Conservation (phyloP, 176 grass and related monocot genomes). For the Tillandsia leiboldiana region DNA sequence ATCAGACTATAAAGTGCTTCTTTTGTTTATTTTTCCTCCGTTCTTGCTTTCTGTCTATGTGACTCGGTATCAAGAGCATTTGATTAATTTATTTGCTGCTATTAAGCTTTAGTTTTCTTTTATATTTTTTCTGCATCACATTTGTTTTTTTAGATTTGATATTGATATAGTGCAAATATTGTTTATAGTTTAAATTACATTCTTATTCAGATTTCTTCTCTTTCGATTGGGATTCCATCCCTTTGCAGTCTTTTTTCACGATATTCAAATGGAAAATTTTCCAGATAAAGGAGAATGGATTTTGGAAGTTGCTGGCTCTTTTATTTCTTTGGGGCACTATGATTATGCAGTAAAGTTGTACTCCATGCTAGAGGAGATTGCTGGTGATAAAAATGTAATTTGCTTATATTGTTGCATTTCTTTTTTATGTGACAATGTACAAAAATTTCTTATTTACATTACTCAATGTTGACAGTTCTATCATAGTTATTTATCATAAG, state of each 20-base stretch:
- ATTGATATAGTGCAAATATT: too few relatives aligned
- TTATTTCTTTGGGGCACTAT: slow-evolving; percentile 52
- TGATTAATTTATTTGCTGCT: not conserved
- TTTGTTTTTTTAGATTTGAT: too few relatives aligned
- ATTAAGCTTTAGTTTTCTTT: not conserved
- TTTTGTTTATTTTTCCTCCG: not conserved
- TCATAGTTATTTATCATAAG: not conserved
- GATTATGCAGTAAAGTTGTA: slow-evolving; percentile 79
- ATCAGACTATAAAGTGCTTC: slow-evolving; percentile 5
- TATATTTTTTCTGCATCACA: not conserved
- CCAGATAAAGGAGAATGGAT: slow-evolving; percentile 42
- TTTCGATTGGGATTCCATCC: not conserved
- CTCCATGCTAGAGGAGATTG: slow-evolving; percentile 37
- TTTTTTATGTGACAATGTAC: not conserved
- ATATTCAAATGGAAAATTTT: slow-evolving; percentile 35
- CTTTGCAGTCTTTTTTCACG: slow-evolving; percentile 47
- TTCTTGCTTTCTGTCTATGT: too few relatives aligned
- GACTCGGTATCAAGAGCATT: too few relatives aligned
- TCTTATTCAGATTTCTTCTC: not conserved
- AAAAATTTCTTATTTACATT: not conserved
- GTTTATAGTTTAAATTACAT: too few relatives aligned
- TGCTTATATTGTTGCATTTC: not conserved
- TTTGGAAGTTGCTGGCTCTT: slow-evolving; percentile 45
- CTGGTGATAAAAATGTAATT: slow-evolving; percentile 49
- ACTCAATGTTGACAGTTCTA: not conserved